Percentiles rank a stretch among this genome's conserved stretches.
Evolutionary conservation across 2,329 filamentous ascomycete genomes (phyloP).

Genomic region (Lasiodiplodia citricola): DNA sequence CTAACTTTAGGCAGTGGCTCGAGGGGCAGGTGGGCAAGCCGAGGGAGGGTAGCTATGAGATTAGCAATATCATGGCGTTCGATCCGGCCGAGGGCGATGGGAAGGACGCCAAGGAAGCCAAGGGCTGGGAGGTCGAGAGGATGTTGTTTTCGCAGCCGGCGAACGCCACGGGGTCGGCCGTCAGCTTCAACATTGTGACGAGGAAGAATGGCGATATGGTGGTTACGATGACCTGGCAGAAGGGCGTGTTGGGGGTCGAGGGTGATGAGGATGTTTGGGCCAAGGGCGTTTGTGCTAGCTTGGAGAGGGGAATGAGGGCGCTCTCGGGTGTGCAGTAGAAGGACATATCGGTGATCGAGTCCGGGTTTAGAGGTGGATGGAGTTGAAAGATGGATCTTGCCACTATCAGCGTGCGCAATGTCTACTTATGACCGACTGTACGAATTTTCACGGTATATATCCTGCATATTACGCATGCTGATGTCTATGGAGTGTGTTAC

Average conservation of each 20-base stretch:
- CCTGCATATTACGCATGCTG: no score
- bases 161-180: conserved; percentile 42
- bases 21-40: conserved; percentile 44
- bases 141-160: conserved; percentile 55
- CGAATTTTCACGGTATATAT: no score
- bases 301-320: conserved; percentile 5
- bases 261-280: conserved; percentile 38
- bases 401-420: no score
- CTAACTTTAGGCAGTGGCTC: conserved; percentile 49
- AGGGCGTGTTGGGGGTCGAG: conserved; percentile 47
- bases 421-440: no score
- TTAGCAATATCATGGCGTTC: conserved; percentile 54
- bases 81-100: conserved; percentile 28
- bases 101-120: neutral
- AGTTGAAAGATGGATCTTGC: no score
- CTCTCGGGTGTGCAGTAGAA: neutral
- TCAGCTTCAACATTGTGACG: conserved; percentile 51
- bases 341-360: neutral
- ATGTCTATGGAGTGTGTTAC: no score
- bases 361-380: no score
- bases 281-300: conserved; percentile 29
- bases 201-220: conserved; percentile 47
- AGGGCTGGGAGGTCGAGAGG: conserved; percentile 36
- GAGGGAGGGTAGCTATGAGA: conserved; percentile 51
- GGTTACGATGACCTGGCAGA: conserved; percentile 51